A percentile compares a stretch with the other conserved stretches of the same genome.
phyloP scores from a whole-genome alignment of 495 filamentous ascomycete genomes.

The Hypoxylon subgilvum region DNA sequence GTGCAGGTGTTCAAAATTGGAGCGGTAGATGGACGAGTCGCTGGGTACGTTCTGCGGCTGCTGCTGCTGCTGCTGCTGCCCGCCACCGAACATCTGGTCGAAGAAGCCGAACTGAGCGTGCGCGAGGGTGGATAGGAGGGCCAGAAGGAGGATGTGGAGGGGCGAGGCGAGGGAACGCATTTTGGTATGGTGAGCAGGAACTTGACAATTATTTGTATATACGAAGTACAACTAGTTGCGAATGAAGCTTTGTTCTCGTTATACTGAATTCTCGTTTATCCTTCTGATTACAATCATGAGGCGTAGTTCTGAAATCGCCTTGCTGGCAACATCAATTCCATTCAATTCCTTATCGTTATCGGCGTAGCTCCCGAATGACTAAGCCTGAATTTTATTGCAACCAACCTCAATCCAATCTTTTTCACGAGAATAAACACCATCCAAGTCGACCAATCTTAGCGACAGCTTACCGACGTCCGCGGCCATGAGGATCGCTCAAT shows the following conservation, averaged over 20 bases:
- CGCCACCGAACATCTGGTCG: constrained; percentile 74
- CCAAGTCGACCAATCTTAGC: constrained; percentile 1
- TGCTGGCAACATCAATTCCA: constrained; percentile 44
- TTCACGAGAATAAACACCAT: constrained; percentile 5
- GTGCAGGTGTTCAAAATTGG: constrained; percentile 69
- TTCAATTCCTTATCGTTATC: constrained; percentile 38
- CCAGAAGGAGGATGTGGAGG: constrained; percentile 40
- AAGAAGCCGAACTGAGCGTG: constrained; percentile 82
- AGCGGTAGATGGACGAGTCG: constrained; percentile 77
- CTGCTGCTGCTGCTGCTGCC: constrained; percentile 65
- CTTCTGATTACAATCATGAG: no score
- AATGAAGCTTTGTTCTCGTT: no score
- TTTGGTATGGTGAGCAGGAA: constrained; percentile 1
- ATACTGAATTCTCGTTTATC: no score
- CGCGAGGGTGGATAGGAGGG: constrained; percentile 42
- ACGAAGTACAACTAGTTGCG: no score
- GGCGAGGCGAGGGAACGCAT: constrained; percentile 37
- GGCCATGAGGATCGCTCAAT: constrained; percentile 59
- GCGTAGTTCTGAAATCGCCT: constrained; percentile 18
- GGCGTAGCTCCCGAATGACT: constrained; percentile 39
- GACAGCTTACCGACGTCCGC: constrained; percentile 2
- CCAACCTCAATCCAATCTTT: constrained; percentile 7
- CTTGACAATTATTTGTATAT: no score
- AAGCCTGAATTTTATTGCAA: constrained; percentile 50
- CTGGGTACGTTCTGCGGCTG: constrained; percentile 77